phyloP scores from a whole-genome alignment of 495 filamentous ascomycete species.

The Polyplosphaeria fusca region DNA sequence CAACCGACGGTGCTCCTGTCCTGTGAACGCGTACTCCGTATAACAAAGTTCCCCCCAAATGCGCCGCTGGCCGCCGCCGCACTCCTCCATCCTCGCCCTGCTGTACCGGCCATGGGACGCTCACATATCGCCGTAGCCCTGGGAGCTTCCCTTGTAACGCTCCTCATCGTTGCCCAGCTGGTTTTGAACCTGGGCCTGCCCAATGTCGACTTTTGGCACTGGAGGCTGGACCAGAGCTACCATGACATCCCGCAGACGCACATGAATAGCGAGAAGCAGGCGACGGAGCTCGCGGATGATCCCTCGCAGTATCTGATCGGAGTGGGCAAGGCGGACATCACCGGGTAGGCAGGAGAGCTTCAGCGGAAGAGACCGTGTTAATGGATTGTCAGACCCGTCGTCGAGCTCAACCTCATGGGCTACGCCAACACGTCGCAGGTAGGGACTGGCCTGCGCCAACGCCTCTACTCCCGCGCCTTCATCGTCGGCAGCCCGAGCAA shows the following conservation, averaged over 20 bases:
- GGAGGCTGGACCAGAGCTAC: slow-evolving; percentile 15
- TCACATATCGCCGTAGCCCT: slow-evolving; percentile 31
- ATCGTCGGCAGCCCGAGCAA: slow-evolving; percentile 70
- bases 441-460: slow-evolving; percentile 82
- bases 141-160: slow-evolving; percentile 21
- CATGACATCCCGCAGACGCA: slow-evolving; percentile 25
- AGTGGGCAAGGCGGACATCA: slow-evolving; percentile 92
- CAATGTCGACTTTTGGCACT: slow-evolving; percentile 33
- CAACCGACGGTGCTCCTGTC: too few relatives aligned
- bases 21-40: too few relatives aligned
- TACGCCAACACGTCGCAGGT: slow-evolving; percentile 87
- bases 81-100: slow-evolving; percentile 11
- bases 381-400: slow-evolving; percentile 61
- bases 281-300: slow-evolving; percentile 20
- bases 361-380: neutral
- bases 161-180: slow-evolving; percentile 37
- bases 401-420: slow-evolving; percentile 87
- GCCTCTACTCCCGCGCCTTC: slow-evolving; percentile 87
- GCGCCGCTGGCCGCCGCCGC: neutral
- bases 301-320: slow-evolving; percentile 72
- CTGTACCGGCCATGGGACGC: slow-evolving; percentile 29
- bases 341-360: slow-evolving; percentile 57
- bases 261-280: slow-evolving; percentile 24
- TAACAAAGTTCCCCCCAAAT: neutral
- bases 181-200: slow-evolving; percentile 34